Percentiles rank a stretch among this genome's conserved stretches.
Conservation (phyloP, 345 rosid species). For the Citrus hindsii region DNA sequence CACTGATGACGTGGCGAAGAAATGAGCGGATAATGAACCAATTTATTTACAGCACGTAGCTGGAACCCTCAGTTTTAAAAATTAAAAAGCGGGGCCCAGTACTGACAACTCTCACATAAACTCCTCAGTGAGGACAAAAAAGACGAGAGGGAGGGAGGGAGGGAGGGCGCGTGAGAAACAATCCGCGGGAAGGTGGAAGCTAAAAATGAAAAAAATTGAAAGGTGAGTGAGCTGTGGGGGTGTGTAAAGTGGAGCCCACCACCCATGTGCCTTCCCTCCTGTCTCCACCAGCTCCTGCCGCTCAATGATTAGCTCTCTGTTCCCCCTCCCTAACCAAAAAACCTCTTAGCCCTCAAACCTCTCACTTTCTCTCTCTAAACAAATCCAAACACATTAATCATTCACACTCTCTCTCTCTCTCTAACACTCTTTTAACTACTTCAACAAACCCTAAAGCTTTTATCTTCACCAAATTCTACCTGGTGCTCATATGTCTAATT, state of each 20-base stretch:
- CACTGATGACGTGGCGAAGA: neutral
- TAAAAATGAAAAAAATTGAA: no score
- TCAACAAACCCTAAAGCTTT: neutral
- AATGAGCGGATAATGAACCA: neutral
- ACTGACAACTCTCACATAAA: neutral
- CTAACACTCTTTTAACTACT: neutral
- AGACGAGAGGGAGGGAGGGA: no score
- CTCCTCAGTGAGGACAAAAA: neutral
- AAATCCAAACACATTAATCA: no score
- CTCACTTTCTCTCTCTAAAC: constrained; percentile 10
- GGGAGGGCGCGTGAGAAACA: neutral
- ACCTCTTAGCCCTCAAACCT: neutral
- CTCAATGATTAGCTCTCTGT: constrained; percentile 81
- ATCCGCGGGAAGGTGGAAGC: no score
- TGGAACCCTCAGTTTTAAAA: constrained; percentile 21
- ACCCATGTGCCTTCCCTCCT: constrained; percentile 97
- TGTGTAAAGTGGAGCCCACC: constrained; percentile 58
- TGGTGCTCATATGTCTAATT: constrained; percentile 45
- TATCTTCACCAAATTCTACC: neutral
- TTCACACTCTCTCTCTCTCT: constrained; percentile 5
- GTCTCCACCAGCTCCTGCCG: constrained; percentile 99
- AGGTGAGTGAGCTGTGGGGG: constrained; percentile 52
- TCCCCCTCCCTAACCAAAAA: constrained; percentile 15
- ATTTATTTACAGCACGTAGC: constrained; percentile 25
- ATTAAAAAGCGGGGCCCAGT: neutral